Conservation (phyloP, 768 basidiomycete species). For the Dendrothele bispora region DNA sequence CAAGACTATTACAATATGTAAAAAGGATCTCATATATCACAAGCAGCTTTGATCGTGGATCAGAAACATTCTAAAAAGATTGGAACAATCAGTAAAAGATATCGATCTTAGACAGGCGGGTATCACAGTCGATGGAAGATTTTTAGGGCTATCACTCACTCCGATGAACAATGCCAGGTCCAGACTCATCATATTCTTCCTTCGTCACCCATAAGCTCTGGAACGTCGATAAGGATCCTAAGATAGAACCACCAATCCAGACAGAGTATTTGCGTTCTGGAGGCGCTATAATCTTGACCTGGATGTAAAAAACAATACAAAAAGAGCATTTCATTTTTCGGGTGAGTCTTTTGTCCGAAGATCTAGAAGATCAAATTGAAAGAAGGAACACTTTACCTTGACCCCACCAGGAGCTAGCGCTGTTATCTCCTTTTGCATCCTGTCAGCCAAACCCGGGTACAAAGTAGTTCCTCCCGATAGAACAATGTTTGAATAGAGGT, state of each 20-base stretch:
- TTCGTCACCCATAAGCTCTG: conserved; percentile 95
- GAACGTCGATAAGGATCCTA: conserved; percentile 92
- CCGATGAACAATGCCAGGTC: conserved; percentile 50
- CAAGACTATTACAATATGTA: too few relatives aligned
- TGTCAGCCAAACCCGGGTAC: conserved; percentile 57
- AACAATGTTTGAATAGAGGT: conserved; percentile 54
- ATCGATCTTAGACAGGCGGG: too few relatives aligned
- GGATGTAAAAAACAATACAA: not conserved
- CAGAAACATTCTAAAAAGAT: conserved; percentile 14
- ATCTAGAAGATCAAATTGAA: too few relatives aligned
- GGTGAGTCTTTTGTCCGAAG: not conserved
- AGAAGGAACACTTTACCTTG: conserved; percentile 2
- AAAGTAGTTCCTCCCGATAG: conserved; percentile 59
- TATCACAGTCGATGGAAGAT: not conserved
- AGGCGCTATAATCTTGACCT: conserved; percentile 67
- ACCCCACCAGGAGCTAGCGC: conserved; percentile 8
- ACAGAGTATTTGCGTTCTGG: conserved; percentile 78
- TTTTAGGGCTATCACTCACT: too few relatives aligned
- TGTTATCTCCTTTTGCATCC: conserved; percentile 38
- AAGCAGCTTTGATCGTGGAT: too few relatives aligned
- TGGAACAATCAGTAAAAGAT: conserved; percentile 1
- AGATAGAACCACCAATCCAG: conserved; percentile 88
- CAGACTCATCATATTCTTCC: conserved; percentile 87
- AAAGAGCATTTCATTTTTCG: not conserved
- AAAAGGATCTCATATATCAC: too few relatives aligned